These are phyloP conservation scores for Davidsoniella eucalypti DNA, from an alignment of 2,329 filamentous ascomycete species.

Conservation along the genomic window DNA sequence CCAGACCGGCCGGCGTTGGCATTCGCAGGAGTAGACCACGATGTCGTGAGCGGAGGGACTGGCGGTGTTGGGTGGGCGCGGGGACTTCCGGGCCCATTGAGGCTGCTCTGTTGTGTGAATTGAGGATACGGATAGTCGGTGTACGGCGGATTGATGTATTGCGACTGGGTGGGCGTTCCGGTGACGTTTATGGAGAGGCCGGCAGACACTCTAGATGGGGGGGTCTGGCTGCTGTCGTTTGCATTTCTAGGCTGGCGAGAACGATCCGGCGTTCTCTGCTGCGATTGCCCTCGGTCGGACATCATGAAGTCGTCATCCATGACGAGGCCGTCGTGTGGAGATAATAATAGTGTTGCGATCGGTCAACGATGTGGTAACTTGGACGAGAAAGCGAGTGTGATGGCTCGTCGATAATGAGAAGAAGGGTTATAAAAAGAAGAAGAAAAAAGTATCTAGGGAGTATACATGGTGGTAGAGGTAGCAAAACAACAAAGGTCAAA, in stretches of 20 bases:
- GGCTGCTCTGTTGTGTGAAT: neutral
- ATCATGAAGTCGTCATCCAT: conserved; percentile 8
- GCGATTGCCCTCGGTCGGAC: neutral
- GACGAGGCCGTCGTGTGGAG: neutral
- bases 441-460: no score
- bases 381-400: no score
- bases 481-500: no score
- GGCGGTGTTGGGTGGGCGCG: conserved; percentile 25
- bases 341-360: no score
- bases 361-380: no score
- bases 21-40: conserved; percentile 5
- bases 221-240: neutral
- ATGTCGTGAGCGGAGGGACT: conserved; percentile 17
- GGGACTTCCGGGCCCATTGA: conserved; percentile 5
- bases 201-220: neutral
- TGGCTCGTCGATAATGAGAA: no score
- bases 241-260: neutral
- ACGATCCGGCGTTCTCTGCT: conserved; percentile 11
- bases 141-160: neutral
- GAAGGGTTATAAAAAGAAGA: no score
- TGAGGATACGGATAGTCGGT: conserved; percentile 12
- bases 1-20: conserved; percentile 9
- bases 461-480: no score
- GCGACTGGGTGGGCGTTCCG: conserved; percentile 2
- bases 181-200: conserved; percentile 8